These are phyloP conservation scores for Hanseniaspora singularis DNA, from an alignment of 805 yeast genomes.

Conservation along the genomic window DNA sequence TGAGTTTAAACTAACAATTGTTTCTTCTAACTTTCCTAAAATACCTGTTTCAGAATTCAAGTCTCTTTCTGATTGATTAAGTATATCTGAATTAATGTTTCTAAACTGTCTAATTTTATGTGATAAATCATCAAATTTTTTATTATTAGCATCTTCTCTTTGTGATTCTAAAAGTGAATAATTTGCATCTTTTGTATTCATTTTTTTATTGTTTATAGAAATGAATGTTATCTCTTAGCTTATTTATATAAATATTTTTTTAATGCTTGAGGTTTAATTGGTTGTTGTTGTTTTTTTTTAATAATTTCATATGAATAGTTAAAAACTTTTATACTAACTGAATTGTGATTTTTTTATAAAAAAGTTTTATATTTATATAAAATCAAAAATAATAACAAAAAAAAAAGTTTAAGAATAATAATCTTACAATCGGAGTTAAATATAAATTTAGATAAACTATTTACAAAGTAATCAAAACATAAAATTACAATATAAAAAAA, in stretches of 20 bases:
- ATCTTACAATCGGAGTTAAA: too few relatives aligned
- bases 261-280: too few relatives aligned
- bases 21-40: constrained; percentile 9
- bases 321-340: too few relatives aligned
- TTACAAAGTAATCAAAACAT: neutral
- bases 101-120: constrained; percentile 11
- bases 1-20: neutral
- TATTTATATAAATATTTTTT: too few relatives aligned
- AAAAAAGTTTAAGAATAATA: too few relatives aligned
- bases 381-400: too few relatives aligned
- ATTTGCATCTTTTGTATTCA: constrained; percentile 4
- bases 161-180: constrained; percentile 13
- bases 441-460: neutral
- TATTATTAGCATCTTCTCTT: constrained; percentile 11
- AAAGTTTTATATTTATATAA: too few relatives aligned
- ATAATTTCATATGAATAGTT: too few relatives aligned
- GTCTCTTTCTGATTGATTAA: constrained; percentile 12
- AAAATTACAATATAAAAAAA: neutral
- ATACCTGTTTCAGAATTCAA: constrained; percentile 9
- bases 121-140: constrained; percentile 7
- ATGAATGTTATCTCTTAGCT: too few relatives aligned
- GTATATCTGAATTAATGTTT: constrained; percentile 9
- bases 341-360: too few relatives aligned
- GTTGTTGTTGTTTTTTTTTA: too few relatives aligned
- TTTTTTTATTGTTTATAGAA: neutral